These are phyloP conservation scores for Leishmania lainsoni DNA, from an alignment of 208 protist species.

Conservation along the genomic window DNA sequence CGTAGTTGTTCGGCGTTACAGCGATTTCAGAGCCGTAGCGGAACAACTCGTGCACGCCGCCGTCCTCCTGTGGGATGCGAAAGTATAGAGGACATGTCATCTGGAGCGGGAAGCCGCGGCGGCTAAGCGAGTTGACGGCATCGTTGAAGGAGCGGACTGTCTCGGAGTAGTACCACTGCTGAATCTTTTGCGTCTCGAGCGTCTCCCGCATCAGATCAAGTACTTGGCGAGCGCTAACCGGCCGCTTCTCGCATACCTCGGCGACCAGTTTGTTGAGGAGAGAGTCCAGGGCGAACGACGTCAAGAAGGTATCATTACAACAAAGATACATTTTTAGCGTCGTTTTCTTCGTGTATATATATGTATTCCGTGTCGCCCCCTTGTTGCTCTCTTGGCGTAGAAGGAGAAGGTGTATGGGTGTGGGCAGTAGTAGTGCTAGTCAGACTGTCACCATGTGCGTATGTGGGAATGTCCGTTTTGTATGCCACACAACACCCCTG, in stretches of 20 bases:
- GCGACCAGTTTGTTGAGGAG: constrained; percentile 34
- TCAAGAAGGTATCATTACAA: constrained; percentile 30
- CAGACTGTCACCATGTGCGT: neutral
- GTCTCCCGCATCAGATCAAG: constrained; percentile 28
- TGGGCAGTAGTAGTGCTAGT: too few relatives aligned
- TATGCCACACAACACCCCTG: neutral
- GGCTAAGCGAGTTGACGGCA: constrained; percentile 21
- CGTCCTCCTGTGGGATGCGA: constrained; percentile 50
- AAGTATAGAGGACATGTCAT: constrained; percentile 51
- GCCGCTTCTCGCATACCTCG: constrained; percentile 30
- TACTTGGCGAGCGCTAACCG: constrained; percentile 30
- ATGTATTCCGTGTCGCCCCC: neutral
- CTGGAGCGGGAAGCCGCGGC: constrained; percentile 34
- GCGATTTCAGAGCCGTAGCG: constrained; percentile 46
- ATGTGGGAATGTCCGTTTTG: neutral
- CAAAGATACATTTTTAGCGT: constrained; percentile 22
- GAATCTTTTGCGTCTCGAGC: constrained; percentile 31
- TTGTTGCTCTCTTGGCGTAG: neutral
- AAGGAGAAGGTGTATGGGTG: neutral
- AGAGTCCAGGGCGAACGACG: constrained; percentile 31
- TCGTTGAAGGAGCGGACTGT: constrained; percentile 35
- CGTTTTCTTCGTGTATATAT: neutral
- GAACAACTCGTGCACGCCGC: constrained; percentile 57
- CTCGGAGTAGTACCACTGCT: constrained; percentile 33
- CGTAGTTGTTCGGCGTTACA: constrained; percentile 61